A percentile compares a stretch with the other conserved stretches of the same genome.
Conservation (phyloP, 345 rosid genomes). For the Ceriops tagal region DNA sequence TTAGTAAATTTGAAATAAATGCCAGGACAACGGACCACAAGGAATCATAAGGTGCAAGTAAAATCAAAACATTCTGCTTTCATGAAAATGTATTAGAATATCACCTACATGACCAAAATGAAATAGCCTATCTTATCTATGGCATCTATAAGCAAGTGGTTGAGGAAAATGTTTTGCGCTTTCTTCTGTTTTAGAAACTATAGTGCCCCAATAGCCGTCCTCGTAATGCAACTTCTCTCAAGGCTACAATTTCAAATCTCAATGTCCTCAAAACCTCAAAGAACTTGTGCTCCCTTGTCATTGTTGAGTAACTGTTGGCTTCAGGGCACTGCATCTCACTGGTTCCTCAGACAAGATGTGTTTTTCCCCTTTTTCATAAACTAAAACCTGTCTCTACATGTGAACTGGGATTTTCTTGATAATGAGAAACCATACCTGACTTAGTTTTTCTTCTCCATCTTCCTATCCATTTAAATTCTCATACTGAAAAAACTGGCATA, state of each 20-base stretch:
- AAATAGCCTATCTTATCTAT: slow-evolving; percentile 8
- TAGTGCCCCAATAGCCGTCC: background rate
- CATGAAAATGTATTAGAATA: slow-evolving; percentile 16
- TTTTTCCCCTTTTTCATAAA: background rate
- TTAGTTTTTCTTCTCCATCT: background rate
- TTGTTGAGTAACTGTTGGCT: background rate
- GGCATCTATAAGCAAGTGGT: background rate
- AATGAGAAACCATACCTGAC: background rate
- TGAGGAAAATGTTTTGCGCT: background rate
- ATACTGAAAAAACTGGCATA: background rate
- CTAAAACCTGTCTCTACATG: background rate
- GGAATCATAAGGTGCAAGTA: background rate
- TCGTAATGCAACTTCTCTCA: background rate
- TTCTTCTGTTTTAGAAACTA: background rate
- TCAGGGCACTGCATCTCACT: background rate
- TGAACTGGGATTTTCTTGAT: slow-evolving; percentile 4
- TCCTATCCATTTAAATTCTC: background rate
- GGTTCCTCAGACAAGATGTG: slow-evolving; percentile 12
- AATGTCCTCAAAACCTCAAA: slow-evolving; percentile 1
- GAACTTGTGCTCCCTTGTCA: background rate
- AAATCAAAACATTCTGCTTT: slow-evolving; percentile 9
- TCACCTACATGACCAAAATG: slow-evolving; percentile 7
- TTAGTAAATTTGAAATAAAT: slow-evolving; percentile 14
- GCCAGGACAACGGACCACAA: background rate
- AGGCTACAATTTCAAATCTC: background rate